Percentiles rank a stretch among this genome's conserved stretches.
Conservation (phyloP, 1,284 basidiomycete species). For the Afroboletus lepidellus region DNA sequence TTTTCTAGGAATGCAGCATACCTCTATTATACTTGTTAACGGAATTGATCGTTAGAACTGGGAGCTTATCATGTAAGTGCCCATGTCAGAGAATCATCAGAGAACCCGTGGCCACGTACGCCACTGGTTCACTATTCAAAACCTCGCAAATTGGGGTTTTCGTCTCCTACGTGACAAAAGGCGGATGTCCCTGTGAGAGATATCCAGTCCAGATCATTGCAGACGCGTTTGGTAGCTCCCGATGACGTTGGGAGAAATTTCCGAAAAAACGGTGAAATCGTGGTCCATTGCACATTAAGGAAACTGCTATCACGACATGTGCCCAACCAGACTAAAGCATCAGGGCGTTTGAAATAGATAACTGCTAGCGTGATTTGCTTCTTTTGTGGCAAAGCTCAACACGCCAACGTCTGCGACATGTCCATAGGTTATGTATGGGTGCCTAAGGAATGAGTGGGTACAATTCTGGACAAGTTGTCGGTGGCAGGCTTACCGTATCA, state of each 20-base stretch:
- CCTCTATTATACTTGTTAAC: too few species aligned
- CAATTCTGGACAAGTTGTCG: neutral
- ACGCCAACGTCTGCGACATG: neutral
- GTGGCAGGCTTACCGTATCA: neutral
- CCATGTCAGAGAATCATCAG: too few species aligned
- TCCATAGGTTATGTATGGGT: slow-evolving; percentile 2
- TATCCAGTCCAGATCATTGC: neutral
- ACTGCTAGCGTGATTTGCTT: neutral
- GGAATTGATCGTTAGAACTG: too few species aligned
- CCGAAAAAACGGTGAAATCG: neutral
- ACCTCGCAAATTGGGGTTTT: too few species aligned
- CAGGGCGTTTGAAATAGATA: neutral
- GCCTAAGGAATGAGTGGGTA: slow-evolving; percentile 4
- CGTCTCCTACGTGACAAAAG: too few species aligned
- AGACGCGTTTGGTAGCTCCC: neutral
- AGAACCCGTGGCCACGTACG: too few species aligned
- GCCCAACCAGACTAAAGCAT: neutral
- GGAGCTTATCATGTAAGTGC: too few species aligned
- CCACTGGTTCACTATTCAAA: too few species aligned
- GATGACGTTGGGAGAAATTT: slow-evolving; percentile 4
- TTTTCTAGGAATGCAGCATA: too few species aligned
- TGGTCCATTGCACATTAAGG: neutral
- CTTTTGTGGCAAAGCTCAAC: neutral
- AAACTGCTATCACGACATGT: neutral
- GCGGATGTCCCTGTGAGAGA: too few species aligned